Base-by-base conservation (phyloP, 1,284 basidiomycete genomes). In the Chalciporus sp. region DNA sequence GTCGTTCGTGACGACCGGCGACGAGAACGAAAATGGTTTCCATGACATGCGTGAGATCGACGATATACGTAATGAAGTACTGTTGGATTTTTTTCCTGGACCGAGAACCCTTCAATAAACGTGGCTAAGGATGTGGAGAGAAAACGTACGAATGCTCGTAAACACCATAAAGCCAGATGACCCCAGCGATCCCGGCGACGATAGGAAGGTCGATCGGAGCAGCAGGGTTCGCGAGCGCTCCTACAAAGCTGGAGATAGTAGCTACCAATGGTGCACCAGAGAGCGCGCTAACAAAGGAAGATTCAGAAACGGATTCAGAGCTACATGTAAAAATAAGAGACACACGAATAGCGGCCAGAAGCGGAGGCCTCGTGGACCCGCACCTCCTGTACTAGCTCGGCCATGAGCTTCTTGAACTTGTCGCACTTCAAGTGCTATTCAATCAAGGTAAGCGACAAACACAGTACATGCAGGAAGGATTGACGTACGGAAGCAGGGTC, bases 1-100 rank as follows among this genome's bases (percentile, higher is more conserved):
- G n/a, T 19, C 17, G 37, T 39, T 39, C 17, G 5, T 39, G 37
- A 8, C n/a, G 17, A 9, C 37, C 37, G 4, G 37, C n/a, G 8
- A 39, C 37, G 11, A 57, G 23, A 1, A 59, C 39, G 5, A 49
- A 59, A 8, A 58, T 8, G 19, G 42, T 40, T 10, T 58, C 35
- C 57, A 56, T 55, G 14, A 59, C 43, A 27, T 40, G 45, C 4
- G 43, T 59, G 14, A 56, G 31, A 23, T 47, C 57, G 0, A 59
- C 42, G 4, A 58, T 55, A 33, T 58, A 58, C 1, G 52, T 35
- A 33, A 51, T 56, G 31, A 56, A 20, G 14, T 28, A 23, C 35
- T 10, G 42, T 2, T 47, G 40, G 8, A 20, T 17, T 7, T 42
- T 16, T 47, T 45, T 37, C 23, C 53, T 54, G 17, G 19, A 1